phyloP scores from a whole-genome alignment of 208 protist species.

The Herpetomonas tarakana region DNA sequence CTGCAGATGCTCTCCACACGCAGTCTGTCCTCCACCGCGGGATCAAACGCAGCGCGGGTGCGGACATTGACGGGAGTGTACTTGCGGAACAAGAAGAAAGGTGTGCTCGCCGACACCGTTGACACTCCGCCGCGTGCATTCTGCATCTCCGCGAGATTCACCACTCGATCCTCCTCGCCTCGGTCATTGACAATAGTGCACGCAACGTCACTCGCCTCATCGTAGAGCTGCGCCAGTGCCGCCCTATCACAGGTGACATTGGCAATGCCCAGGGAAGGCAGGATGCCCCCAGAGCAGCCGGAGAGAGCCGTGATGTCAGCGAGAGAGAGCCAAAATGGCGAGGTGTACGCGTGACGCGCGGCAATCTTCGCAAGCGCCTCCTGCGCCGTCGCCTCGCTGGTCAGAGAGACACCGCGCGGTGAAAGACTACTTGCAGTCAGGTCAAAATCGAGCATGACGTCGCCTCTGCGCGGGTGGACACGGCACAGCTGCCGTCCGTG shows the following conservation, averaged over 20 bases:
- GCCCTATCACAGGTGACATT: too few species aligned
- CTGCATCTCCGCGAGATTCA: constrained; percentile 19
- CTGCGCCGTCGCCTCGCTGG: neutral
- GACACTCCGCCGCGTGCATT: too few species aligned
- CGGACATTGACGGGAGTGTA: constrained; percentile 54
- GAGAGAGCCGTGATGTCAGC: too few species aligned
- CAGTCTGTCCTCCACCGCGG: constrained; percentile 27
- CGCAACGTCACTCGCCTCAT: too few species aligned
- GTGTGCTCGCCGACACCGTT: neutral
- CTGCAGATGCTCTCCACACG: constrained; percentile 32
- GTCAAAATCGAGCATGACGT: neutral
- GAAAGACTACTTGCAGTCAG: neutral
- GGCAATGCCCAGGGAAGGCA: too few species aligned
- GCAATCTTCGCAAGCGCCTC: constrained; percentile 8
- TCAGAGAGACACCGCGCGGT: neutral
- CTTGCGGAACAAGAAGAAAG: constrained; percentile 38
- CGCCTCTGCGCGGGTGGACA: neutral
- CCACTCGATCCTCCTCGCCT: neutral
- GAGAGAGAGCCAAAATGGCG: constrained; percentile 59
- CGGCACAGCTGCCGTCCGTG: constrained; percentile 12
- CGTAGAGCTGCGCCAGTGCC: too few species aligned
- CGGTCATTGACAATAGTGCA: constrained; percentile 25
- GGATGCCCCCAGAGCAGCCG: too few species aligned
- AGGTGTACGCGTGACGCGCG: constrained; percentile 11
- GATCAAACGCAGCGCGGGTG: constrained; percentile 25